Base-by-base conservation (phyloP, 192 early-diverging fungal genomes). In the Tieghemiomyces parasiticus region DNA sequence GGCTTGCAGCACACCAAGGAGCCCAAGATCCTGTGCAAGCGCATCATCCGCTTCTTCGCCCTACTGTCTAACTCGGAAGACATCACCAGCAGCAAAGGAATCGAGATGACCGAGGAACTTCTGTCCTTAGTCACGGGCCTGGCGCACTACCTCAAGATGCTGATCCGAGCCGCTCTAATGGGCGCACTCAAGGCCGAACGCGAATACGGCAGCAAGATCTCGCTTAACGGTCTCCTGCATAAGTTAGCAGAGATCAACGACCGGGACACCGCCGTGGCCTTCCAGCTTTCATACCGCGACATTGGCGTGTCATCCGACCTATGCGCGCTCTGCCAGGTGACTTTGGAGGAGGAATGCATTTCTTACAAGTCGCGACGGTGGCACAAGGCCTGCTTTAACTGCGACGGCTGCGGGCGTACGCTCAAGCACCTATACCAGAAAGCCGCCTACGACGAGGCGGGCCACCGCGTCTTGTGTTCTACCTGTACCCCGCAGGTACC, bases 21-120 rank as follows among this genome's bases (percentile, higher is more conserved):
- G 71, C 92, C 95, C 13, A 96, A 92, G 77, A 82, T 95, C 75
- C 77, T 99, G 53, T 91, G 90, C 63, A 94, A 93, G 68, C 89
- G 87, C 67, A 91, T 95, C 60, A 86, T 95, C 54, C 86, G 85
- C 63, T 97, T 97, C 67, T 96, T 99, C 71, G 87, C 92, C 6
- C 62, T 95, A 25, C 74, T 99, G 34, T 86, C 85, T 3, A 80
- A 82, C 85, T 1, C 80, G 85, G 51, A 70, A 65, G 65, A 72
- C 20, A 25, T 25, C 25, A 34, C 60, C 3, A 32, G n/a, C n/a
- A n/a, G 65, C 66, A 62, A 71, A 58, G 65, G 69, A 61, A 63
- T 61, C 56, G 63, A 64, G 6, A 82, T 87, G 44, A 91, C 90
- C 4, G 79, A 92, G 61, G 92, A 95, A 67, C 70, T 96, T 66